Conservation (phyloP, 176 grass and related monocot species). For the Ampelocalamus luodianensis region DNA sequence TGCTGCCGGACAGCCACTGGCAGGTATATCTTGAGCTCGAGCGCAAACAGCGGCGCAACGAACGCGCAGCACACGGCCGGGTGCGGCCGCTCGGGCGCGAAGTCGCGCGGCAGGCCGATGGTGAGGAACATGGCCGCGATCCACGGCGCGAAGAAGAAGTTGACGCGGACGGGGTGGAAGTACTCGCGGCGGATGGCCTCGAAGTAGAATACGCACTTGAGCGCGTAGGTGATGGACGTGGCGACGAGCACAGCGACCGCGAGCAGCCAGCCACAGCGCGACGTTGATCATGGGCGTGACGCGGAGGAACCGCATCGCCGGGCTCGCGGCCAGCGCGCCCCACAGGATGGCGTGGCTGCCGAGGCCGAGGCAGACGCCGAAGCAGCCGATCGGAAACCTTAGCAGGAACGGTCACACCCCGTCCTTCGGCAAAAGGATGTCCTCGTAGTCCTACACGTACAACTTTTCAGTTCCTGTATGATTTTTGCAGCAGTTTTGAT, state of each 20-base stretch:
- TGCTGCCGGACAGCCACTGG: conserved; percentile 91
- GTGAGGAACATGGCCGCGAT: conserved; percentile 96
- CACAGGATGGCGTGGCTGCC: conserved; percentile 93
- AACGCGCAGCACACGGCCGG: conserved; percentile 80
- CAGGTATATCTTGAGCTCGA: conserved; percentile 97
- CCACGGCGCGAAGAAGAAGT: conserved; percentile 97
- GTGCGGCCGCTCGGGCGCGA: conserved; percentile 55
- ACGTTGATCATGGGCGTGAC: conserved; percentile 79
- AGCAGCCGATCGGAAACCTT: conserved; percentile 91
- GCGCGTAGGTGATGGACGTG: conserved; percentile 66
- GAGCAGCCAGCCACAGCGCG: conserved; percentile 74
- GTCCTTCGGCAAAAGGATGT: conserved; percentile 88
- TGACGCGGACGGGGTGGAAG: conserved; percentile 94
- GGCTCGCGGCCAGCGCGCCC: conserved; percentile 74
- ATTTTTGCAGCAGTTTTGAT: background rate
- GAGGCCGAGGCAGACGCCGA: conserved; percentile 89
- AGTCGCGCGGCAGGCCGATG: conserved; percentile 66
- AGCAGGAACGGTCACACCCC: conserved; percentile 98
- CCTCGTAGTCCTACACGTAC: conserved; percentile 71
- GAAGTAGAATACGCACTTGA: conserved; percentile 99
- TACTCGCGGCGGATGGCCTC: conserved; percentile 98
- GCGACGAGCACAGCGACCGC: conserved; percentile 60
- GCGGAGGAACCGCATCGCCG: conserved; percentile 72
- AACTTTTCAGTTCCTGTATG: background rate
- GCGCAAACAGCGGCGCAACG: conserved; percentile 70